A percentile compares a stretch with the other conserved stretches of the same genome.
These are phyloP conservation scores for Exophiala sp. DNA, from an alignment of 2,329 filamentous ascomycete genomes.

Conservation along the genomic window DNA sequence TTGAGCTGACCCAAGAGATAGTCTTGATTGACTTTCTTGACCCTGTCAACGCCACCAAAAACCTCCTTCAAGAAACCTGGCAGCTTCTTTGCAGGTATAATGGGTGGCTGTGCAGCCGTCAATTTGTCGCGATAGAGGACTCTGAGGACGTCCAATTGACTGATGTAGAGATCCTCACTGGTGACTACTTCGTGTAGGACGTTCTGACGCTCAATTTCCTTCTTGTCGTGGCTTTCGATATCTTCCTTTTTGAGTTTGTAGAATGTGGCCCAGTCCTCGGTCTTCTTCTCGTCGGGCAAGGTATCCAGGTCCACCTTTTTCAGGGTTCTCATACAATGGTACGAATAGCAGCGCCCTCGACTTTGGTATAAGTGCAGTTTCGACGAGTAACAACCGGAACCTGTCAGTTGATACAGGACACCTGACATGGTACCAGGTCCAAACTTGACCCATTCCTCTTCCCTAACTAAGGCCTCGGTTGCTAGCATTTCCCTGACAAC, in stretches of 20 bases:
- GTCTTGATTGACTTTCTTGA: conserved; percentile 89
- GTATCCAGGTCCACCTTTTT: conserved; percentile 76
- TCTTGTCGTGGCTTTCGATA: conserved; percentile 67
- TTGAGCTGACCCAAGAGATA: conserved; percentile 89
- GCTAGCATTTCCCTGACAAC: conserved; percentile 78
- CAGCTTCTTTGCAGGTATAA: conserved; percentile 74
- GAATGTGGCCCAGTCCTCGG: conserved; percentile 84
- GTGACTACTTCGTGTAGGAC: conserved; percentile 93
- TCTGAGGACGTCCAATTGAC: conserved; percentile 79
- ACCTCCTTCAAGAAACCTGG: conserved; percentile 78
- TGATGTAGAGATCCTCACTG: conserved; percentile 87
- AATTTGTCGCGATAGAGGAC: conserved; percentile 83
- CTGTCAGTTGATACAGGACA: conserved; percentile 89
- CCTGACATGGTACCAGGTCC: conserved; percentile 76
- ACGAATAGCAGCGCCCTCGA: conserved; percentile 80
- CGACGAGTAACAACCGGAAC: conserved; percentile 84
- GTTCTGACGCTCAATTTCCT: conserved; percentile 90
- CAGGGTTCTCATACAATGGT: conserved; percentile 88
- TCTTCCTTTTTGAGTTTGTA: conserved; percentile 79
- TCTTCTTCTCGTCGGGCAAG: conserved; percentile 64
- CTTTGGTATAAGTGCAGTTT: conserved; percentile 66
- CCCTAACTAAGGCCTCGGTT: conserved; percentile 72
- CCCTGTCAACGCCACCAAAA: conserved; percentile 84
- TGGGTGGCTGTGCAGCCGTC: conserved; percentile 66
- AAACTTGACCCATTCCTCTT: conserved; percentile 98